These are phyloP conservation scores for Neoascochyta sp. DNA, from an alignment of 2,329 filamentous ascomycete species.

Conservation along the genomic window DNA sequence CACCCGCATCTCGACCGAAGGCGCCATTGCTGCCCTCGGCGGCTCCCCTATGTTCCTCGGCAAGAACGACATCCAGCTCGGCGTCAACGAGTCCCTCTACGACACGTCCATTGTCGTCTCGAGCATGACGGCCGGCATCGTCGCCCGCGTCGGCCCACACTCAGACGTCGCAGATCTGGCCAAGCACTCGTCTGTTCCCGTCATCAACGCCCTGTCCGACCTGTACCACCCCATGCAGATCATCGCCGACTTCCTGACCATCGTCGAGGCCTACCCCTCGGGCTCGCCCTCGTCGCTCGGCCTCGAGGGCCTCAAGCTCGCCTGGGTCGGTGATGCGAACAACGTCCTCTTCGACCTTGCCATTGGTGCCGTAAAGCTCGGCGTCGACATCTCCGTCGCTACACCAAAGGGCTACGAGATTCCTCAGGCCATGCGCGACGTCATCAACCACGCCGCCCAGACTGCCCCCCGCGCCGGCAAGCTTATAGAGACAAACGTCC, in stretches of 20 bases:
- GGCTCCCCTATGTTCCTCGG: conserved; percentile 96
- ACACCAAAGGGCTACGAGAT: conserved; percentile 84
- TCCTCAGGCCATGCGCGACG: conserved; percentile 65
- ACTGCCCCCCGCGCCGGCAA: conserved; percentile 57
- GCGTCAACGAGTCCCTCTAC: conserved; percentile 92
- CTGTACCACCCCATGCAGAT: conserved; percentile 92
- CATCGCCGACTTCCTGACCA: conserved; percentile 89
- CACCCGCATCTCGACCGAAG: conserved; percentile 90
- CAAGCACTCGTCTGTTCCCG: conserved; percentile 47
- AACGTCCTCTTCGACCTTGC: conserved; percentile 95
- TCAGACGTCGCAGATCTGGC: conserved; percentile 48
- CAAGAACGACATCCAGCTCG: conserved; percentile 93
- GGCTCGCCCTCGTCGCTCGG: conserved; percentile 54
- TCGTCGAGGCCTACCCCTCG: conserved; percentile 70
- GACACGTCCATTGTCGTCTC: conserved; percentile 91
- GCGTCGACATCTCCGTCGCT: conserved; percentile 80
- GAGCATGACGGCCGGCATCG: conserved; percentile 55
- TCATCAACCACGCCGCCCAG: conserved; percentile 65
- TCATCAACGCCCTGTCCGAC: conserved; percentile 67
- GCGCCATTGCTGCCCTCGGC: conserved; percentile 80
- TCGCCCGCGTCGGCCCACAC: conserved; percentile 53
- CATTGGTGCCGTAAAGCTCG: conserved; percentile 81
- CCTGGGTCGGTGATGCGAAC: conserved; percentile 95
- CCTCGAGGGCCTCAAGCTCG: conserved; percentile 79
- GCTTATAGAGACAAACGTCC: conserved; percentile 70